Base-by-base conservation (phyloP, 129 eudicot species). In the Calendula officinalis region DNA sequence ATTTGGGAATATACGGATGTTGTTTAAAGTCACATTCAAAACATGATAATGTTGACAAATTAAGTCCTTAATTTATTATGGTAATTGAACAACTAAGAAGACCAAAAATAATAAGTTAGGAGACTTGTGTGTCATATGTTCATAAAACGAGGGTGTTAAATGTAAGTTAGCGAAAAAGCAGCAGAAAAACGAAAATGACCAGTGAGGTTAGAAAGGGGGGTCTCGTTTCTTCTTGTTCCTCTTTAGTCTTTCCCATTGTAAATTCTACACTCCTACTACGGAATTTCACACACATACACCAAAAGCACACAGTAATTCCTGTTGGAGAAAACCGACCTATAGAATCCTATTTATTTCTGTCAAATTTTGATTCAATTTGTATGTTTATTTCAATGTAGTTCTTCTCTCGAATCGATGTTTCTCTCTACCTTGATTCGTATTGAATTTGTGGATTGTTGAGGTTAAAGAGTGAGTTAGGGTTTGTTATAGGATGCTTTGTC, bases 401-500 rank as follows among this genome's bases (percentile, higher is more conserved):
- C 35, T 39, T 32, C 53, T 6, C 16, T 15, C 34, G 11, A 49
- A 70, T 61, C 68, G 34, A 72, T 63, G 65, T 62, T 53, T 55
- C 30, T 42, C 37, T 53, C 54, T 40, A 33, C 16, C 10, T 72
- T 34, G 30, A 63, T 62, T 59, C 62, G 56, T 61, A 40, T 73
- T 36, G 65, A 73, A 73, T 45, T 4, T 36, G 30, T 38, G 50
- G n/a, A 41, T 52, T 22, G 30, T 22, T 22, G 30, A 22, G 30
- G 30, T 22, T 22, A 22, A 1, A 2, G 1, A 22, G 30, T 22
- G 30, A 22, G 30, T 22, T 22, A 22, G 30, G 30, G 30, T 59
- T 49, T 27, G 10, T 63, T 72, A 41, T 68, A 82, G 73, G 81
- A 86, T 80, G 95, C 90, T 66, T 80, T 83, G 89, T 81, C 68